Base-by-base conservation (phyloP, 1,284 basidiomycete genomes). In the Trametes versicolor region DNA sequence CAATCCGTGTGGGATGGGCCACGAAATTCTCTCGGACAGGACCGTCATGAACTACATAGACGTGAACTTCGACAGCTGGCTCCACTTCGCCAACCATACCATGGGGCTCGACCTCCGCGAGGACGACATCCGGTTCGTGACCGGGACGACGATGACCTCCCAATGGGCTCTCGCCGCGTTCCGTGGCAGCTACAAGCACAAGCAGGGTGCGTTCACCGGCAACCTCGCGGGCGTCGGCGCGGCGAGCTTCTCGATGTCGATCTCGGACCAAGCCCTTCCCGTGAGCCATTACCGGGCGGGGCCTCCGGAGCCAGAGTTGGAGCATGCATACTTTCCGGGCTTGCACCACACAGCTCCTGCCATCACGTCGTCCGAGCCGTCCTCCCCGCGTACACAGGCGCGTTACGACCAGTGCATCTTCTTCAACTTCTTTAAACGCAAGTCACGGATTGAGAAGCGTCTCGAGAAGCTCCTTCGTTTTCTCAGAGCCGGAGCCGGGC, bases 161-260 rank as follows among this genome's bases (percentile, higher is more conserved):
- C 34, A 19, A 7, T 68, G 67, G 67, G 55, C 63, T 0, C 53
- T 67, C 7, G 63, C 69, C 4, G 66, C 65, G 23, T 63, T 64
- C 37, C 34, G 41, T 2, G 58, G 61, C 4, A 17, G 32, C 6
- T 50, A 49, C 25, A 48, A 34, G n/a, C 25, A 49, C 34, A 50
- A 39, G 37, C 21, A 39, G 7, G 49, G 48, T 0, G 7, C 36
- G 0, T 9, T 54, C 48, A 58, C 36, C 13, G 57, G 48, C 12
- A 23, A 21, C 2, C 17, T 58, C 48, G 48, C 47, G 23, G 34
- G 37, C 23, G 8, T 37, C 2, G 47, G 43, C 15, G 3, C 48
- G 10, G 47, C 23, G 4, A 50, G 27, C 36, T 13, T 58, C 34
- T 58, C 56, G 2, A 49, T 58, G 32, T 27, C 43, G 29, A 51